Conservation (phyloP, 805 yeast species). For the Grigorovia yakushimaensis region DNA sequence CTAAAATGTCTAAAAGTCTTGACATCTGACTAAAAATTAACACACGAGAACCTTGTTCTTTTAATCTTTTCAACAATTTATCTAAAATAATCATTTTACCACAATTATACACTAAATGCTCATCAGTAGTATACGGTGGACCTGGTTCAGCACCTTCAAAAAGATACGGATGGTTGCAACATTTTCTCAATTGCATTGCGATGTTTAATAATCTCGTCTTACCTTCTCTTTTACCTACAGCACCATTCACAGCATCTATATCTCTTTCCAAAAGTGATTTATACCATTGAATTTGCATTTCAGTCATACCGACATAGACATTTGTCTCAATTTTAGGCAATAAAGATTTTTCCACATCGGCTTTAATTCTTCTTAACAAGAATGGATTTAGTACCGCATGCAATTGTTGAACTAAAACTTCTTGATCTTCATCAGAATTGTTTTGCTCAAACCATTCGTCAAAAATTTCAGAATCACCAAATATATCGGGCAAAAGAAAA, state of each 20-base stretch:
- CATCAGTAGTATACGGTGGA: constrained; percentile 92
- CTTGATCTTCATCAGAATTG: constrained; percentile 50
- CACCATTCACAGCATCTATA: constrained; percentile 93
- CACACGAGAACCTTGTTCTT: constrained; percentile 75
- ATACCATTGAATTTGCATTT: constrained; percentile 92
- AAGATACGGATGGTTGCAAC: constrained; percentile 93
- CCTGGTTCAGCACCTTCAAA: constrained; percentile 99
- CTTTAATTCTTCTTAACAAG: constrained; percentile 75
- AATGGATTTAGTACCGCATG: constrained; percentile 87
- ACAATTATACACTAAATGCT: constrained; percentile 78
- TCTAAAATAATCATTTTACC: constrained; percentile 88
- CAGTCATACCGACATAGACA: constrained; percentile 87
- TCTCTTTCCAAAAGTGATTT: constrained; percentile 81
- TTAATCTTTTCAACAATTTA: constrained; percentile 62
- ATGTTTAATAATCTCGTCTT: constrained; percentile 85
- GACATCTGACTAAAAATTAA: constrained; percentile 91
- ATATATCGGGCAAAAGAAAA: constrained; percentile 86
- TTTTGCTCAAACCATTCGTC: constrained; percentile 74
- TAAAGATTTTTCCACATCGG: constrained; percentile 86
- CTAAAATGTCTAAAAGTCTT: constrained; percentile 76
- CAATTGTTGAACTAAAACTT: constrained; percentile 74
- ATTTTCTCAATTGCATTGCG: constrained; percentile 92
- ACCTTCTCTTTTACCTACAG: constrained; percentile 86
- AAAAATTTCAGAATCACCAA: constrained; percentile 81
- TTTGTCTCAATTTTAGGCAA: constrained; percentile 87